These are phyloP conservation scores for Alternaria panax DNA, from an alignment of 2,329 filamentous ascomycete genomes.

Conservation along the genomic window DNA sequence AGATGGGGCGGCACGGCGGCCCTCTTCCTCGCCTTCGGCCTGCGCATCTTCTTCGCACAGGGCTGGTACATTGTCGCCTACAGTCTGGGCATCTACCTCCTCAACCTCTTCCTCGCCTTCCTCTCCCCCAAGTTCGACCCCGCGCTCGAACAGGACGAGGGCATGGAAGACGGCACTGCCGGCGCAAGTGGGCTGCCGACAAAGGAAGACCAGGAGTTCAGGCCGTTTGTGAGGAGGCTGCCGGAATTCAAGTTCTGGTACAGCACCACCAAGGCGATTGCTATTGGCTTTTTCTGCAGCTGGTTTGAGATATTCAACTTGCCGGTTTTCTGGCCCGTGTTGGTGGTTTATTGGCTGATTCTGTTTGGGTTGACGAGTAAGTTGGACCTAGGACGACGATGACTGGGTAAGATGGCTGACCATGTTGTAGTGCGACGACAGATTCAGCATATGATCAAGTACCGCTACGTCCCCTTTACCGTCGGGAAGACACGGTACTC, in stretches of 20 bases:
- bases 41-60: conserved; percentile 89
- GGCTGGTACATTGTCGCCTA: conserved; percentile 99
- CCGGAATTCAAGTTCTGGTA: conserved; percentile 99
- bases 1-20: conserved; percentile 86
- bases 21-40: conserved; percentile 80
- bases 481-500: conserved; percentile 73
- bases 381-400: conserved; percentile 40
- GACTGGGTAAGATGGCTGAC: conserved; percentile 2
- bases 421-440: conserved; percentile 83
- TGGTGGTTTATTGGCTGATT: conserved; percentile 99
- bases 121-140: conserved; percentile 98
- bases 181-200: conserved; percentile 72
- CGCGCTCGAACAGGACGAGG: conserved; percentile 91
- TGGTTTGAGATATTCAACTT: conserved; percentile 96
- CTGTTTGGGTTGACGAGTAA: conserved; percentile 93
- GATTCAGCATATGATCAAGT: conserved; percentile 99
- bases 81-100: conserved; percentile 96
- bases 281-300: conserved; percentile 83
- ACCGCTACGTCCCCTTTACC: conserved; percentile 94
- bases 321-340: conserved; percentile 97
- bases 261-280: conserved; percentile 85
- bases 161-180: conserved; percentile 87
- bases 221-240: conserved; percentile 92
- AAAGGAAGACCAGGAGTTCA: conserved; percentile 96
- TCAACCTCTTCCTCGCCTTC: conserved; percentile 99